Base-by-base conservation (phyloP, 2,329 filamentous ascomycete species). In the Fusarium ambrosium region DNA sequence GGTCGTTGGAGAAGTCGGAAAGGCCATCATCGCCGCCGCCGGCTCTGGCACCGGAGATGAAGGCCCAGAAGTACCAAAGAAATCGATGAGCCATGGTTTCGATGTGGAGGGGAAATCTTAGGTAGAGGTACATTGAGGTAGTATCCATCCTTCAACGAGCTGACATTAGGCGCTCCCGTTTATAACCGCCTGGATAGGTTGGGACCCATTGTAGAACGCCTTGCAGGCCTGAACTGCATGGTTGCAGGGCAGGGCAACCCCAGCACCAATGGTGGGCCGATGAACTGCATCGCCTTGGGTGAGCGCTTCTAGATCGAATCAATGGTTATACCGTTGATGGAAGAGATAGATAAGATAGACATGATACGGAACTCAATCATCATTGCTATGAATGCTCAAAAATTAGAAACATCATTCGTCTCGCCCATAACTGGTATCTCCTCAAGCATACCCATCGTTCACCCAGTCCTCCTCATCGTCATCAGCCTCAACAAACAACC, bases 401-500 rank as follows among this genome's bases (percentile, higher is more conserved):
- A 20, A 53, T 27, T 32, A 32, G 6, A 53, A 53, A 53, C 27
- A 13, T 29, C 48, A 16, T 20, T 34, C 27, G 2, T 2, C 18
- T 53, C 24, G 20, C 2, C 13, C 48, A 53, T n/a, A 32, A 20
- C 9, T 7, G 4, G 8, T 27, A 29, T 51, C 16, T 13, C 16
- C 22, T 53, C 48, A 53, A 18, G 27, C 51, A 55, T 55, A 39
- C 51, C 53, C 41, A 27, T 69, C 27, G 53, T 73, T 55, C n/a
- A 56, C 45, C 68, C 68, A 69, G 14, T 65, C 65, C 13, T 64
- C 72, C 32, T 74, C 74, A 27, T 81, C 68, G n/a, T 76, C 75
- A 10, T 75, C 70, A 20, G 48, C 60, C 2, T 73, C 74, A 18
- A 34, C 69, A 65, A 74, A 82, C 58, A 78, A 72, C 1, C 82